Base-by-base conservation (phyloP, 148 eudicot species). In the Cornus florida region DNA sequence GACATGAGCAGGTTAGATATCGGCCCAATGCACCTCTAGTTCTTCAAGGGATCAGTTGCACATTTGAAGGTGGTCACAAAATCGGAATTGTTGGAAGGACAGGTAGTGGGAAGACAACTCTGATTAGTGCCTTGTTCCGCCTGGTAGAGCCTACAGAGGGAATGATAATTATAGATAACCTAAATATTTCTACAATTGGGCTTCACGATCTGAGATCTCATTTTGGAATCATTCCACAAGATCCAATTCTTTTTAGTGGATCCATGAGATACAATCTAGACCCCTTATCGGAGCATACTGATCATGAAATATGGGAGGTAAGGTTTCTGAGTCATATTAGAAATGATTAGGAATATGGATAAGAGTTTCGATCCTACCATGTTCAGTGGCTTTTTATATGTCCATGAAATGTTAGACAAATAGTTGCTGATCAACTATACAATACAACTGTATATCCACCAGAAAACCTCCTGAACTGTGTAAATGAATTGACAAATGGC, bases 11-110 rank as follows among this genome's bases (percentile, higher is more conserved):
- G 90, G 81, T 89, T 10, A 89, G 72, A 74, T 89, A 89, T 81
- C 80, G 77, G 70, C 81, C 86, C 1, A 77, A 83, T 83, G 83
- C 84, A 39, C 92, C 89, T 11, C 70, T 87, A 32, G 87, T 89
- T 69, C 89, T 89, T 46, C 80, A 73, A 59, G 89, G 86, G 50
- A 86, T 89, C 60, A 89, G 78, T 39, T 87, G 88, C 69, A 75
- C 68, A 17, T 81, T 89, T 73, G 84, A 85, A 83, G 92, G 88
- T 66, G 88, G 88, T 57, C 70, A 72, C 70, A 89, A 87, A 76
- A 76, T 89, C 71, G 92, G 92, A 50, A 84, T 89, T 59, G 92
- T 89, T 74, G 92, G 92, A 14, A 77, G 92, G 74, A 89, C 92
- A 10, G 89, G 91, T 17, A 87, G 91, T 71, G 91, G 91, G 60